phyloP scores from a whole-genome alignment of 106 monocot genomes.

The Amphibolis antarctica region DNA sequence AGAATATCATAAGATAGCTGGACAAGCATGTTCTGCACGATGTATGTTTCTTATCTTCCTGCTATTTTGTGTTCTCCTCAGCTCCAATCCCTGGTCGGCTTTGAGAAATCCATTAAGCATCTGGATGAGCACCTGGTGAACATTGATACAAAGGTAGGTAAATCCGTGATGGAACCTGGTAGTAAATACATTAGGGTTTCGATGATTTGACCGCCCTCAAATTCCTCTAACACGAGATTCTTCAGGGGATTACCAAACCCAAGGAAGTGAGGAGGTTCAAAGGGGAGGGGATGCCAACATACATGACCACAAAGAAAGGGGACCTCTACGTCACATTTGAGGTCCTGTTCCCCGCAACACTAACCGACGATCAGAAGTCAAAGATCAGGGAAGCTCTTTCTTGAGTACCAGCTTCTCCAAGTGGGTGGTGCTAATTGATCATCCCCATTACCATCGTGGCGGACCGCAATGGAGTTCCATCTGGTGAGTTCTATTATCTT shows the following conservation, averaged over 20 bases:
- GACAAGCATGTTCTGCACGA: background rate
- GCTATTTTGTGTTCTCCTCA: constrained; percentile 9
- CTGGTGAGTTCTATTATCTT: no score
- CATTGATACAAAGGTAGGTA: constrained; percentile 63
- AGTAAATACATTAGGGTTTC: no score
- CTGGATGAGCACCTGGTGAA: constrained; percentile 69
- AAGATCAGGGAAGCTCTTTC: constrained; percentile 72
- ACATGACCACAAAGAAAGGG: constrained; percentile 72
- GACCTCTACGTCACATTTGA: constrained; percentile 67
- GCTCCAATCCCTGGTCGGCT: constrained; percentile 91
- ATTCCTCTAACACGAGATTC: background rate
- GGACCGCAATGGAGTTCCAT: no score
- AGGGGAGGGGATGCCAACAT: constrained; percentile 94
- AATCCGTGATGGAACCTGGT: no score
- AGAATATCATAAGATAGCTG: no score
- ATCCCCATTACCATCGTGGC: no score
- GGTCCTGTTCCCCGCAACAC: constrained; percentile 61
- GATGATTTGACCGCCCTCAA: no score
- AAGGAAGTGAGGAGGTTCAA: constrained; percentile 83
- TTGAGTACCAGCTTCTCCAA: constrained; percentile 6
- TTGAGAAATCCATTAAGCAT: constrained; percentile 75
- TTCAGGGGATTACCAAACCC: constrained; percentile 75
- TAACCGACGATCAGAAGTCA: constrained; percentile 80
- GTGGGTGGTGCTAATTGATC: no score
- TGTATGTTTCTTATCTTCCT: background rate